Base-by-base conservation (phyloP, 75 land plant species). In the Sequoiadendron giganteum region DNA sequence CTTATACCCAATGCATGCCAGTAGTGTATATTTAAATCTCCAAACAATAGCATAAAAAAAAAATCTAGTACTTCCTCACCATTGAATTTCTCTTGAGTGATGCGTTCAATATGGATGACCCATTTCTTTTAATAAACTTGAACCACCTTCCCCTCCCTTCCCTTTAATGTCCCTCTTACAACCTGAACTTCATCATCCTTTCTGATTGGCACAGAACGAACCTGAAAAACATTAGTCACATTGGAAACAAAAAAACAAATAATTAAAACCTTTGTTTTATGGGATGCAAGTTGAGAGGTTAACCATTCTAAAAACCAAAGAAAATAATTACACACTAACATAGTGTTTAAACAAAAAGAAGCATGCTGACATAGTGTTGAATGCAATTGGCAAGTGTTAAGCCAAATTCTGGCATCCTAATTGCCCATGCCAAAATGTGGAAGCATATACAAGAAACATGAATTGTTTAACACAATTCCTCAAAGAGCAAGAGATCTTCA, bases 41-140 rank as follows among this genome's bases (percentile, higher is more conserved):
- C 18, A 34, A 14, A 16, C 49, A 89, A 70, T 13, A 86, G 16
- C 9, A 49, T 32, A 3, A 7, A 25, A 0, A 32, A 68, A 14
- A 21, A 79, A 9, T 30, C 4, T 11, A 73, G 38, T 38, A 21
- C 15, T 36, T 40, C 36, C 86, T 40, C 87, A 91, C 94, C 93
- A 48, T 93, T 93, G 34, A 93, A 92, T 73, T 93, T 93, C 90
- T 93, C 94, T n/a, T 93, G 85, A 14, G 94, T 93, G 88, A 93
- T 91, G 2, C 93, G 86, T 81, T 92, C 93, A 77, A 92, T 42
- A 43, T 92, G 93, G 45, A 92, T 92, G 42, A 92, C 93, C 93
- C 93, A 92, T 45, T 89, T 90, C 42, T 84, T 73, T 16, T 90
- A 65, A 85, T 92, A 92, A 28, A 92, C 93, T 77, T 92, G 90